Evolutionary conservation across 805 yeast species (phyloP), one percentile per base, ranked within the genome.

Genomic region (Yamadazyma phyllophila): DNA sequence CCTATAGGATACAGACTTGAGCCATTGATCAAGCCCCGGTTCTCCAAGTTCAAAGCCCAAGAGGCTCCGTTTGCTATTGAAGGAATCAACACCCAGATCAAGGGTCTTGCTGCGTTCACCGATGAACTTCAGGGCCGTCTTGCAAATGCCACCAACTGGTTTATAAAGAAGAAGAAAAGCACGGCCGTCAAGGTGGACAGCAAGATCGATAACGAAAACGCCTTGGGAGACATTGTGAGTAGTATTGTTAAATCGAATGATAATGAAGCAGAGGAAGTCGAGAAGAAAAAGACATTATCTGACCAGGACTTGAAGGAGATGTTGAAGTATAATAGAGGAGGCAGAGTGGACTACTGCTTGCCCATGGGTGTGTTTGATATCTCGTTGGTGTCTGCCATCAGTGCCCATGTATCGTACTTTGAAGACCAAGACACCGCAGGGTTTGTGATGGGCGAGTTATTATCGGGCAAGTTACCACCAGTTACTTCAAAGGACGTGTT

Each of bases 1-100:
- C 96, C 97, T 0, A 83, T 94, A 34, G 91, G 92, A 0, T 89
- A 91, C 57, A 71, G 98, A 45, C 66, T 91, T 47, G 99, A 92
- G 62, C 99, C 99, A 1, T 66, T 92, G 46, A 76, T 91, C 4
- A 65, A 71, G 48, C 70, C 74, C 15, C 64, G 59, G 48, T 71
- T 83, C 51, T 67, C 81, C 0, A 60, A 69, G 7, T 64, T 74
- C 45, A 71, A 74, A 50, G 87, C 92, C 0, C 80, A 72, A 44
- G 65, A 67, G 13, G 73, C 86, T 12, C 85, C 88, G 1, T 81
- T 76, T 53, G 79, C 80, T 0, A 63, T 65, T 7, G 67, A 69
- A 38, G 77, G 78, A 2, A 66, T 84, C 63, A 82, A 80, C 43
- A 71, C 74, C 37, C 78, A 66, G 55, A 69, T 64, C 54, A 76